Evolutionary conservation across 495 filamentous ascomycete species (phyloP), one percentile per base, ranked within the genome.

Genomic region (Hyaloscypha hepaticicola): DNA sequence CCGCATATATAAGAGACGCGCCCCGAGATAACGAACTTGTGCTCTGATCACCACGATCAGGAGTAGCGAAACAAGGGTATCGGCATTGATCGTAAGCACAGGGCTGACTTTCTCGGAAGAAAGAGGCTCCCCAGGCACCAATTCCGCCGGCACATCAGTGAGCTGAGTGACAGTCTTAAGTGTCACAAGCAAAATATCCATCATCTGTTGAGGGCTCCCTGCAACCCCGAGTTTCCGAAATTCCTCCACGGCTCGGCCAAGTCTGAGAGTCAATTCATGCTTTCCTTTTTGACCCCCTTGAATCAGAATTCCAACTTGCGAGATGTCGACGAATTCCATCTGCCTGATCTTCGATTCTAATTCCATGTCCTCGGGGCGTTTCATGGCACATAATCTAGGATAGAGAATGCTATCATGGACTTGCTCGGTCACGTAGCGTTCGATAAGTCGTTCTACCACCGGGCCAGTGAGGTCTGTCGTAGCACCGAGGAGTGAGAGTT

Each of bases 381-480:
- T 88, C 63, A 93, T 88, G 7, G 85, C 83, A 70, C 90, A 92
- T 16, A 99, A 77, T 55, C 90, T 82, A 16, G 94, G 93, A 68
- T 92, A 94, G 26, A 97, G 85, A 25, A 93, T 80, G 14, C 90
- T 80, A 71, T 95, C 90, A 66, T 99, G 93, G 14, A 97, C 86
- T 74, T 98, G 94, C 71, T 98, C 96, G 2, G 90, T 86, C 31
- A 98, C 87, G 77, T 98, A 98, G 16, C 92, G 89, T 76, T 99
- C 96, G 68, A 99, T 96, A 63, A 97, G 82, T 29, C 90, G 86
- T 75, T 99, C 96, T 11, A 98, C 93, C 24, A 93, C 74, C 16
- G 92, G 91, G 0, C 95, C 96, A 2, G 96, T 98, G 19, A 99
- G 79, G 66, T 97, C 92, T 3, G 96, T 99, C 4, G 92, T 96